Conservation (phyloP, 257 asterid genomes). For the Rhazya stricta region DNA sequence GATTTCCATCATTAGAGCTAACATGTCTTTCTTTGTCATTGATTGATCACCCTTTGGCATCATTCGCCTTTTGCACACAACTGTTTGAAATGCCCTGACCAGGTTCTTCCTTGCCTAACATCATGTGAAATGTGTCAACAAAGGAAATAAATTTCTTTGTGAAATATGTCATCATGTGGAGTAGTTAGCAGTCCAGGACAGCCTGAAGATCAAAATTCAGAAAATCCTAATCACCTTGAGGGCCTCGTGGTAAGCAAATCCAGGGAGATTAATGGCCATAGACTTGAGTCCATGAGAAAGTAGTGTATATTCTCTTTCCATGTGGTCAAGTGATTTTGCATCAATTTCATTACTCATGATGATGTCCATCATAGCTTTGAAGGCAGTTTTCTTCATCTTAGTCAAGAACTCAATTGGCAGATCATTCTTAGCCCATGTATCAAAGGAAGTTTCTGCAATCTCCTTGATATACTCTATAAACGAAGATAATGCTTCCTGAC, state of each 20-base stretch:
- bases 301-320: slow-evolving; percentile 1
- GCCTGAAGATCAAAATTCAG: not conserved
- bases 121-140: too few relatives aligned
- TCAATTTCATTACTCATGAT: slow-evolving; percentile 15
- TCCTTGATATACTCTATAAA: slow-evolving; percentile 11
- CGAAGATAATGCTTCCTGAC: slow-evolving; percentile 12
- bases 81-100: not conserved
- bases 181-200: too few relatives aligned
- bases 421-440: not conserved
- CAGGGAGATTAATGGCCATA: slow-evolving; percentile 18
- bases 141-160: too few relatives aligned
- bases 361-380: slow-evolving; percentile 10
- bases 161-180: too few relatives aligned
- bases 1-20: slow-evolving; percentile 8
- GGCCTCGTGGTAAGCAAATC: slow-evolving; percentile 22
- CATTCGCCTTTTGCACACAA: slow-evolving; percentile 6
- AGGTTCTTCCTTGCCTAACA: slow-evolving; percentile 11
- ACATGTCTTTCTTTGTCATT: slow-evolving; percentile 6
- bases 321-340: not conserved
- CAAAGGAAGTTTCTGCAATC: slow-evolving; percentile 9
- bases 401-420: slow-evolving; percentile 17
- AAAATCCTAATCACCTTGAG: slow-evolving; percentile 18
- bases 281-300: slow-evolving; percentile 15
- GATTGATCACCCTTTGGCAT: not conserved
- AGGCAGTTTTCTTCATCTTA: slow-evolving; percentile 17